Percentiles rank a stretch among this genome's conserved stretches.
Conservation (phyloP, 2,329 filamentous ascomycete species). For the Fusarium sulawesiense region DNA sequence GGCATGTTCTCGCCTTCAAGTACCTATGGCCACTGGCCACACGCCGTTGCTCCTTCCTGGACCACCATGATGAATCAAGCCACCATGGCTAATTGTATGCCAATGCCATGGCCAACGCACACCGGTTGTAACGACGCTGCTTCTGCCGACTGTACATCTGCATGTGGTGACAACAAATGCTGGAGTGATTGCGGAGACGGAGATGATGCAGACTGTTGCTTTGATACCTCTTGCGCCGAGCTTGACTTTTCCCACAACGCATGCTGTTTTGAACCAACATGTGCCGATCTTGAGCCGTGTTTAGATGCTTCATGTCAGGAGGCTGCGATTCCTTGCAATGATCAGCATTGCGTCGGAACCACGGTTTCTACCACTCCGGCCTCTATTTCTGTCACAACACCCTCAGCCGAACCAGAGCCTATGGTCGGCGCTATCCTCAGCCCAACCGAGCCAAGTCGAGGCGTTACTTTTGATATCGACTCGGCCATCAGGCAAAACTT, state of each 20-base stretch:
- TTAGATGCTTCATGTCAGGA: slow-evolving; percentile 48
- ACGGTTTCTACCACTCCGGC: slow-evolving; percentile 43
- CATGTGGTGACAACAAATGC: slow-evolving; percentile 49
- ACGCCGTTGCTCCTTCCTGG: slow-evolving; percentile 30
- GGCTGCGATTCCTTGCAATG: slow-evolving; percentile 51
- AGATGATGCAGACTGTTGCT: slow-evolving; percentile 51
- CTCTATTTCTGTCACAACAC: slow-evolving; percentile 47
- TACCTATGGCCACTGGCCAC: slow-evolving; percentile 16
- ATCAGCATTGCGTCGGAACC: slow-evolving; percentile 50
- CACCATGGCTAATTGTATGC: slow-evolving; percentile 24
- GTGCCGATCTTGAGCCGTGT: slow-evolving; percentile 52
- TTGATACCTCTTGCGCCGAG: slow-evolving; percentile 50
- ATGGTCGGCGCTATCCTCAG: slow-evolving; percentile 29
- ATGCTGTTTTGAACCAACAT: slow-evolving; percentile 49
- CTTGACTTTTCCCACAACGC: slow-evolving; percentile 37
- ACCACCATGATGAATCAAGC: slow-evolving; percentile 32
- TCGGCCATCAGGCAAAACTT: slow-evolving; percentile 22
- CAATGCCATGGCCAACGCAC: slow-evolving; percentile 34
- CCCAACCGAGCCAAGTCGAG: slow-evolving; percentile 24
- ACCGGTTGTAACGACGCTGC: slow-evolving; percentile 47
- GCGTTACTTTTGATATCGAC: slow-evolving; percentile 25
- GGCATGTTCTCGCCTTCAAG: slow-evolving; percentile 24
- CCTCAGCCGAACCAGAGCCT: slow-evolving; percentile 45
- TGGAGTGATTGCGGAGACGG: slow-evolving; percentile 51
- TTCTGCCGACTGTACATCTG: slow-evolving; percentile 51